Percentiles rank a stretch among this genome's conserved stretches.
phyloP scores from a whole-genome alignment of 495 filamentous ascomycete species.

The Neurospora terricola region DNA sequence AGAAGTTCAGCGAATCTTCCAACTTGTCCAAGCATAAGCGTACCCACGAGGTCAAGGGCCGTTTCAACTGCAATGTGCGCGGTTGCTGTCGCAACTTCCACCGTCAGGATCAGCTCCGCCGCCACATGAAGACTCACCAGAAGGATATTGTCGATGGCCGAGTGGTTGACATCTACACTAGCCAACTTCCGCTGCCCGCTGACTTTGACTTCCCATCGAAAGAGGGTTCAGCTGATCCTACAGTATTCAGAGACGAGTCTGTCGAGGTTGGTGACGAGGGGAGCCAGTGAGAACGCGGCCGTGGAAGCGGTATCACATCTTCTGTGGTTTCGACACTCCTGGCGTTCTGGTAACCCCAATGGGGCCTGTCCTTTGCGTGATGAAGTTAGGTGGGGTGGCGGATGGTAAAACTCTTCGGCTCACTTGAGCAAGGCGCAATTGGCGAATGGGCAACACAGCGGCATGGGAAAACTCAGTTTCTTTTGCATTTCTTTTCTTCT shows the following conservation, averaged over 20 bases:
- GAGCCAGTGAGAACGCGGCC: background rate
- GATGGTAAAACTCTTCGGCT: background rate
- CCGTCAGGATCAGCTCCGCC: conserved; percentile 44
- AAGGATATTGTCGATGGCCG: conserved; percentile 11
- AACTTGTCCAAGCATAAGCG: conserved; percentile 45
- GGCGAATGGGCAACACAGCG: background rate
- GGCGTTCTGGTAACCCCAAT: background rate
- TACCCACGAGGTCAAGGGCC: conserved; percentile 40
- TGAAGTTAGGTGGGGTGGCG: background rate
- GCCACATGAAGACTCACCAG: conserved; percentile 31
- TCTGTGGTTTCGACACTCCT: background rate
- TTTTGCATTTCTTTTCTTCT: background rate
- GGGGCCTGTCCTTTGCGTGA: background rate
- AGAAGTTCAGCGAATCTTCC: conserved; percentile 45
- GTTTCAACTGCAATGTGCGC: conserved; percentile 33
- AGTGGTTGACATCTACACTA: background rate
- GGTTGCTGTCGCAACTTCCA: conserved; percentile 46
- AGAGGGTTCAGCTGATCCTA: background rate
- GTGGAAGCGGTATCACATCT: background rate
- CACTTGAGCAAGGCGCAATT: background rate
- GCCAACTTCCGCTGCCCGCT: background rate
- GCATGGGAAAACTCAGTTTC: background rate
- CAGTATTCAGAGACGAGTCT: background rate
- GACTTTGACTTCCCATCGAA: background rate
- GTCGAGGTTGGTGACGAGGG: background rate